Base-by-base conservation (phyloP, 2,329 filamentous ascomycete species). In the Parafenestella ontariensis region DNA sequence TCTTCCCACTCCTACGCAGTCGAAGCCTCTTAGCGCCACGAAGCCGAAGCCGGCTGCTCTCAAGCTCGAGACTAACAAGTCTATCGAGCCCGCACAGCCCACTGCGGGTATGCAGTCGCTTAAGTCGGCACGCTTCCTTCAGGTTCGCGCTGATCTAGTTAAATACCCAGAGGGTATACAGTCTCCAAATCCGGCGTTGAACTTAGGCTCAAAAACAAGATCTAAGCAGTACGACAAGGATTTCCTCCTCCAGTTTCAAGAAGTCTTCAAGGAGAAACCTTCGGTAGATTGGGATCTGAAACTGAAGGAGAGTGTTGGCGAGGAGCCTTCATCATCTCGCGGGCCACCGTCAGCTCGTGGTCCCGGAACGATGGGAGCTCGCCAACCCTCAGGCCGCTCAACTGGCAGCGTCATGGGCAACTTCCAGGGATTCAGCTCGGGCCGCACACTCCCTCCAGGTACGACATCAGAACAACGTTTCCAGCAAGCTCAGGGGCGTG, bases 211-310 rank as follows among this genome's bases (percentile, higher is more conserved):
- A n/a, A n/a, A n/a, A 91, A 89, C 76, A 94, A 93, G 80, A 87
- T 87, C 58, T 89, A 87, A 76, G 89, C 93, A 96, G 76, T 99
- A 99, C 77, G 92, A 98, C 78, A 91, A 93, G 69, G 89, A 89
- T 68, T 99, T 99, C 82, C 81, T 99, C 78, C 83, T 99, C 26
- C 95, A 99, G 74, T 99, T 99, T 83, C 91, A 97, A 79, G 86
- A 86, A 67, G 92, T 96, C 18, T 99, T 97, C 80, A 96, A 92
- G 59, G 95, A 99, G 82, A 96, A 97, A 79, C 95, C 95, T 13
- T 96, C 92, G 0, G 78, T 93, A 39, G 94, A 98, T 72, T 99
- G 96, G 86, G 90, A 96, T 72, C 84, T 89, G 62, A 93, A 95
- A 71, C 88, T 99, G 58, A 84, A 94, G 84, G 88, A 90, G 78